These are phyloP conservation scores for Aureobasidium sp. DNA, from an alignment of 2,329 filamentous ascomycete genomes.

Conservation along the genomic window DNA sequence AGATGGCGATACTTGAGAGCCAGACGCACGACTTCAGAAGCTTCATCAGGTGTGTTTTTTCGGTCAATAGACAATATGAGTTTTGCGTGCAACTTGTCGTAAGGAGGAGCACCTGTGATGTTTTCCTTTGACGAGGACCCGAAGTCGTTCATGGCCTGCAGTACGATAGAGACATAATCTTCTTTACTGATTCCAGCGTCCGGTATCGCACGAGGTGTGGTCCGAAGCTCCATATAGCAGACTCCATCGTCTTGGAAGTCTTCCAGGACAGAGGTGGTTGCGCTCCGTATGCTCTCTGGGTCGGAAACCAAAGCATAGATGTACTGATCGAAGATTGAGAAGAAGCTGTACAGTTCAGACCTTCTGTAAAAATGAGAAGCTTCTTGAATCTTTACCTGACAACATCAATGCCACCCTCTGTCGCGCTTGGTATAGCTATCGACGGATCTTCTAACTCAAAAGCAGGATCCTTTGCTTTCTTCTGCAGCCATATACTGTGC, in stretches of 20 bases:
- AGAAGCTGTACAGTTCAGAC: conserved; percentile 48
- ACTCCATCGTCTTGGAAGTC: conserved; percentile 65
- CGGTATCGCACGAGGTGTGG: conserved; percentile 60
- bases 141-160: conserved; percentile 52
- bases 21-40: conserved; percentile 54
- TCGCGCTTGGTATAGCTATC: conserved; percentile 52
- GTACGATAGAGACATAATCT: conserved; percentile 57
- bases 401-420: conserved; percentile 36
- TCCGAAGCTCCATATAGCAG: conserved; percentile 69
- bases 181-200: conserved; percentile 47
- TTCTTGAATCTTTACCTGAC: neutral
- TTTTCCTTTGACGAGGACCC: conserved; percentile 23
- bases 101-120: neutral
- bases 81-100: conserved; percentile 45
- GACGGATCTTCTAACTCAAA: conserved; percentile 57
- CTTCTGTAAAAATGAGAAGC: no score
- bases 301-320: conserved; percentile 69
- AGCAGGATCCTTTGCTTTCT: conserved; percentile 41
- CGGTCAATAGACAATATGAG: conserved; percentile 71
- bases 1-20: conserved; percentile 45
- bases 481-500: conserved; percentile 62
- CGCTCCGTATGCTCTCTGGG: conserved; percentile 41
- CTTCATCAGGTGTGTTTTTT: conserved; percentile 49
- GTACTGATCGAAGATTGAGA: conserved; percentile 67
- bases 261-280: conserved; percentile 55